Base-by-base conservation (phyloP, 805 yeast genomes). In the Candida ortonii region DNA sequence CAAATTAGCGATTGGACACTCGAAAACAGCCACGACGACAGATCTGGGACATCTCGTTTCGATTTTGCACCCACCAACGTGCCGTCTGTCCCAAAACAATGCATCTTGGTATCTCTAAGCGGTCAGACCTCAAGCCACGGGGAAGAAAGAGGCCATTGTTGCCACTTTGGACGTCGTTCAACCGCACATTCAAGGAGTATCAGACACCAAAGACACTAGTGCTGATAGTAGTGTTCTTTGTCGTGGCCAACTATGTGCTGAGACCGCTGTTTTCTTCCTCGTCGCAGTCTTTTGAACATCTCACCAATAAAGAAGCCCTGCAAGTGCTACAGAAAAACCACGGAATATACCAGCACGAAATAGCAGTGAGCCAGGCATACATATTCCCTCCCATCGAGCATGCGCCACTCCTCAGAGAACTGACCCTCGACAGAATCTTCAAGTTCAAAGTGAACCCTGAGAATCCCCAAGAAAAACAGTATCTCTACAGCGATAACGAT, bases 301-400 rank as follows among this genome's bases (percentile, higher is more conserved):
- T 57, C 17, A 44, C 52, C 13, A 55, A 47, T 22, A 41, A 53
- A 20, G 50, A 47, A 15, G 51, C 53, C 1, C 26, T 53, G 14
- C 42, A 38, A 22, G 35, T 28, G 9, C 31, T 43, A 17, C 57
- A 47, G 21, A 44, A 46, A 19, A 42, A 44, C 23, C 78, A 70
- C 48, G 78, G 79, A 0, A 54, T 65, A 23, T 70, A 66, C 46
- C 47, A 52, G 11, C 53, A 65, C 27, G 75, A 71, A 38, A 64
- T 77, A 17, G 66, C 64, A 14, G 71, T 81, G 11, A 58, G 65
- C 9, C 68, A 77, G 13, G 65, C 68, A 23, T 69, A 75, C 50
- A 79, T 84, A 10, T 83, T 72, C 51, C 93, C 93, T n/a, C 72
- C 77, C n/a, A 69, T 82, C 22, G 88, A 83, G 44, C 80, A 83